Evolutionary conservation across 1,284 basidiomycete genomes (phyloP).

Genomic region (Boletellus deceptivus): DNA sequence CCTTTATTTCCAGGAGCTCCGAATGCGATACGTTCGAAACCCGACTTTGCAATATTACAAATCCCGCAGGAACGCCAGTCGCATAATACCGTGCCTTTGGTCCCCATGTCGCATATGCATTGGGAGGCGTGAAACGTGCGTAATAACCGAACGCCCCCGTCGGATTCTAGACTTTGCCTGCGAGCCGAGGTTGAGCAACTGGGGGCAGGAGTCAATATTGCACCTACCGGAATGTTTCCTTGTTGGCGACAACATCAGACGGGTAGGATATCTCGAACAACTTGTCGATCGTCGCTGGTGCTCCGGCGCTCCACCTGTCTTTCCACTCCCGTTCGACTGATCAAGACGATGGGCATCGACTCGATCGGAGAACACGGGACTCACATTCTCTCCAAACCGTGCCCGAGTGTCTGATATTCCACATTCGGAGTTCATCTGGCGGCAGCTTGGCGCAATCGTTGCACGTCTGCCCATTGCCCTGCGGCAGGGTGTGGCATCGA

Average conservation of each 20-base stretch:
- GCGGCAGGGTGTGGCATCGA: slow-evolving; percentile 46
- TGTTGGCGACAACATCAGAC: slow-evolving; percentile 29
- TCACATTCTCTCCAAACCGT: slow-evolving; percentile 37
- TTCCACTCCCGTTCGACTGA: slow-evolving; percentile 40
- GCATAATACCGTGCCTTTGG: slow-evolving; percentile 48
- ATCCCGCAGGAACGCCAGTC: slow-evolving; percentile 60
- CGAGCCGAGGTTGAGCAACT: slow-evolving; percentile 2
- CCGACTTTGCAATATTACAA: slow-evolving; percentile 53
- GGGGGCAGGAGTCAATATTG: slow-evolving; percentile 18
- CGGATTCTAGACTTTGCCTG: slow-evolving; percentile 32
- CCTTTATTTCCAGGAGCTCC: slow-evolving; percentile 48
- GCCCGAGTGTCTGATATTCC: slow-evolving; percentile 31
- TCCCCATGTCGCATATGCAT: slow-evolving; percentile 64
- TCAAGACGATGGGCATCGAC: slow-evolving; percentile 11
- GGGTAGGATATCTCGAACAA: slow-evolving; percentile 48
- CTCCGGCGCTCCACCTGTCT: slow-evolving; percentile 47
- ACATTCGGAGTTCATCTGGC: slow-evolving; percentile 27
- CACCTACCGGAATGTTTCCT: slow-evolving; percentile 48
- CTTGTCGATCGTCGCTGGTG: slow-evolving; percentile 46
- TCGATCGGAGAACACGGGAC: slow-evolving; percentile 22
- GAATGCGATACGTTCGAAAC: slow-evolving; percentile 55
- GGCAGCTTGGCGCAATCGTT: slow-evolving; percentile 24
- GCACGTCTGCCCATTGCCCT: slow-evolving; percentile 25
- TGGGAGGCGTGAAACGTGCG: slow-evolving; percentile 59
- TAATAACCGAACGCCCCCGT: slow-evolving; percentile 40